Evolutionary conservation across 176 grass and related monocot genomes (phyloP).

Genomic region (Cymbopogon citratus): DNA sequence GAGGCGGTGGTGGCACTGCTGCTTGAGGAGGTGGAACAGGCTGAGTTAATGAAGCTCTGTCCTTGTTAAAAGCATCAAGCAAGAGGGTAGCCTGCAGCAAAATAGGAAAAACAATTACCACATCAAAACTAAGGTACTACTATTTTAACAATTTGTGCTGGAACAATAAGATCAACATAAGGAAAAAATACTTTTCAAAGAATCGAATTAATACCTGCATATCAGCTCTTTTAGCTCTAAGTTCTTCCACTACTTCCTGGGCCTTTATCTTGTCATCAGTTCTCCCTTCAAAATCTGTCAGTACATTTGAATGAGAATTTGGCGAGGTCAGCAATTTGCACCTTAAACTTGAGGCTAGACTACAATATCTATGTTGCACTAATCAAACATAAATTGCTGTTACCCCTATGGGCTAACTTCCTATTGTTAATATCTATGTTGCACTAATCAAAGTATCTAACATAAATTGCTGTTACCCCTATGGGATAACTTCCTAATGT

Average conservation of each 20-base stretch:
- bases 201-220: conserved; percentile 55
- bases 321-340: background rate
- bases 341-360: background rate
- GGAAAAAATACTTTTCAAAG: background rate
- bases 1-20: conserved; percentile 31
- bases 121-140: background rate
- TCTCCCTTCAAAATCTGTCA: conserved; percentile 82
- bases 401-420: background rate
- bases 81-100: conserved; percentile 62
- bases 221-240: conserved; percentile 83
- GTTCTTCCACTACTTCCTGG: conserved; percentile 65
- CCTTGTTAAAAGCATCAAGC: conserved; percentile 91
- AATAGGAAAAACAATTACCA: conserved; percentile 10
- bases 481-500: background rate
- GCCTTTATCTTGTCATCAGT: conserved; percentile 79
- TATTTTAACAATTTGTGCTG: background rate
- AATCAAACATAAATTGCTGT: background rate
- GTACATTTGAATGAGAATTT: conserved; percentile 16
- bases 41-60: conserved; percentile 65
- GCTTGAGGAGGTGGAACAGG: conserved; percentile 32
- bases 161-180: background rate
- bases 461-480: too few species aligned
- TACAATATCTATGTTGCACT: background rate
- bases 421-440: background rate
- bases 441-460: background rate